Evolutionary conservation across 108 stramenopile genomes (phyloP), one percentile per base, ranked within the genome.

Genomic region (Conticribra guillardii): DNA sequence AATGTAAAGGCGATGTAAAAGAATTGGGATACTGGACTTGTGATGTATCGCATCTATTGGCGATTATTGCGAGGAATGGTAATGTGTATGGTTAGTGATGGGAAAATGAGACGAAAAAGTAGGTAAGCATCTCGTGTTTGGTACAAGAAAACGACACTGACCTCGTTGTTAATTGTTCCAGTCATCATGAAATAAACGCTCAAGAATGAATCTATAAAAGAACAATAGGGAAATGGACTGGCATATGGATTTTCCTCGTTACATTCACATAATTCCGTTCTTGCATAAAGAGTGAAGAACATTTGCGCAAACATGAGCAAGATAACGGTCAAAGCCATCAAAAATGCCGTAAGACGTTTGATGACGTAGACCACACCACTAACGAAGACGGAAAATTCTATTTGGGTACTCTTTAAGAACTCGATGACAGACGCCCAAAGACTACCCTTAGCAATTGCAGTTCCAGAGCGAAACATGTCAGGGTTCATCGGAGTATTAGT

Each of bases 361-460:
- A 89, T 76, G 18, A 94, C 93, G 60, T 89, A 91, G 54, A 86
- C 80, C 0, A 94, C 88, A 48, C 90, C 90, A 54, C 77, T 80
- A 23, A 91, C 82, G 77, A 94, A 94, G 26, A 94, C 93, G 24
- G 90, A 89, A 60, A 91, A 91, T 31, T 94, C 87, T 55, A 94
- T 87, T 49, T 74, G 77, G 0, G 89, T 89, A 55, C 80, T 85
- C 69, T 94, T 94, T 58, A 91, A 64, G 69, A 89, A 94, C 52
- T 74, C 84, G 64, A 94, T 91, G 21, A 94, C 84, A 23, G 83
- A 78, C 30, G 76, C 74, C 89, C 88, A 91, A 28, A 94, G 65
- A 29, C 90, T 76, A 0, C 84, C 85, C 57, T 90, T 88, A 11
- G 89, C 89, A 51, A 89, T 71, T 1, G 93, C 93, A 19, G 63